Percentiles rank a stretch among this genome's conserved stretches.
phyloP scores from a whole-genome alignment of 495 filamentous ascomycete genomes.

The Podospora pseudopauciseta region DNA sequence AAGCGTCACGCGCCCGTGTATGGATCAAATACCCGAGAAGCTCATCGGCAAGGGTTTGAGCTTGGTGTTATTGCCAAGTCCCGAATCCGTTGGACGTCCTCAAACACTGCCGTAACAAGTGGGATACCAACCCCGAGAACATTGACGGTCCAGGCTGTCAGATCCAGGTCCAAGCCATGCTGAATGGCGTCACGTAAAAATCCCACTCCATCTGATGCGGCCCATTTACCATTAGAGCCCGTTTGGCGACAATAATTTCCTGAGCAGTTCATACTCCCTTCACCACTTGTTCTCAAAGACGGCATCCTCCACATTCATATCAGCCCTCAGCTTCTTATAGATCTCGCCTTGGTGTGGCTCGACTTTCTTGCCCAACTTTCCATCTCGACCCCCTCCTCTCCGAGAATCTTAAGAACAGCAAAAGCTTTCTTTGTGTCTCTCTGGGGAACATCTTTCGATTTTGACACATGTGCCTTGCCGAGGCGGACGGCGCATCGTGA shows the following conservation, averaged over 20 bases:
- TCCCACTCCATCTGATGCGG: slow-evolving; percentile 10
- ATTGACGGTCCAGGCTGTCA: slow-evolving; percentile 1
- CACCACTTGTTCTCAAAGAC: slow-evolving; percentile 16
- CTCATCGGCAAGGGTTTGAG: slow-evolving; percentile 10
- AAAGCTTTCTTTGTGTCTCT: slow-evolving; percentile 8
- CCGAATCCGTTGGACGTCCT: slow-evolving; percentile 7
- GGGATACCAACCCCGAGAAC: slow-evolving; percentile 4
- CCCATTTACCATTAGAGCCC: slow-evolving; percentile 5
- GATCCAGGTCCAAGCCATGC: slow-evolving; percentile 2
- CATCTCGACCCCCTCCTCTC: slow-evolving; percentile 8
- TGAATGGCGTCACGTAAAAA: slow-evolving; percentile 5
- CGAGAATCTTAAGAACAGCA: not conserved
- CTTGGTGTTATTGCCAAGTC: not conserved
- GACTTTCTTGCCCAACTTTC: not conserved
- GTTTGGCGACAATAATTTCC: slow-evolving; percentile 20
- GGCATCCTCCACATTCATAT: not conserved
- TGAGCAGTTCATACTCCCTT: slow-evolving; percentile 21
- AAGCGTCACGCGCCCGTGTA: slow-evolving; percentile 24
- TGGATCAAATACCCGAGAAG: slow-evolving; percentile 7
- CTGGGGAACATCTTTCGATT: not conserved
- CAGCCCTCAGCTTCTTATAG: not conserved
- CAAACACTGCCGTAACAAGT: not conserved
- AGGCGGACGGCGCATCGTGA: slow-evolving; percentile 15
- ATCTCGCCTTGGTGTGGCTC: not conserved
- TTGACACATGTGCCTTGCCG: not conserved